Percentiles rank a stretch among this genome's conserved stretches.
These are phyloP conservation scores for Chrysoporthe puriensis DNA, from an alignment of 2,329 filamentous ascomycete genomes.

Conservation along the genomic window DNA sequence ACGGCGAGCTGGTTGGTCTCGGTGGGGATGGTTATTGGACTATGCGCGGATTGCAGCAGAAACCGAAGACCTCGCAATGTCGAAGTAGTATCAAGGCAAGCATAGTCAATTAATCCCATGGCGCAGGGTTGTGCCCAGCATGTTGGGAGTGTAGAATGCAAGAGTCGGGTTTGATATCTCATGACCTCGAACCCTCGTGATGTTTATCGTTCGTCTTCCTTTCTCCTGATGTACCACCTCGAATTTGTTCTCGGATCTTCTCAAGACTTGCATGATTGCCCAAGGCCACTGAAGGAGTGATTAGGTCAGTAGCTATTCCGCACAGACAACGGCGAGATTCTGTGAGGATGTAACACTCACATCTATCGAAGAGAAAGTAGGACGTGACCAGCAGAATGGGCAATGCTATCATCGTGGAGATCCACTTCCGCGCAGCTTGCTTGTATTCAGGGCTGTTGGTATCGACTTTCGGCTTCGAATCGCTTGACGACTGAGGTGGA, in stretches of 20 bases:
- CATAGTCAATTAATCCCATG: too few species aligned
- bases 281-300: background rate
- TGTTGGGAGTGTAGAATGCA: background rate
- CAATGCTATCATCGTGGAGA: slow-evolving; percentile 53
- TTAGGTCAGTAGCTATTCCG: background rate
- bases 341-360: slow-evolving; percentile 40
- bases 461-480: slow-evolving; percentile 31
- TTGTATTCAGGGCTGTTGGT: slow-evolving; percentile 47
- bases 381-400: slow-evolving; percentile 60
- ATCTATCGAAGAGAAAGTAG: slow-evolving; percentile 55
- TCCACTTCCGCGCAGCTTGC: slow-evolving; percentile 49
- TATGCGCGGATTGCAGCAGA: background rate
- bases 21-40: background rate
- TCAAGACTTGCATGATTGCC: background rate
- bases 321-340: background rate
- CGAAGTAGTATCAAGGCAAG: too few species aligned
- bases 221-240: background rate
- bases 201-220: background rate
- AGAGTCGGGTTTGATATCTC: background rate
- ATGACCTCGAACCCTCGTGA: background rate
- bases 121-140: background rate
- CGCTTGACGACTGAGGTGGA: background rate
- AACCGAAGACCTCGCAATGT: too few species aligned
- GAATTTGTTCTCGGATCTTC: background rate
- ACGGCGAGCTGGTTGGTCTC: background rate